Base-by-base conservation (phyloP, 192 early-diverging fungal species). In the Chytriomyces confervae region DNA sequence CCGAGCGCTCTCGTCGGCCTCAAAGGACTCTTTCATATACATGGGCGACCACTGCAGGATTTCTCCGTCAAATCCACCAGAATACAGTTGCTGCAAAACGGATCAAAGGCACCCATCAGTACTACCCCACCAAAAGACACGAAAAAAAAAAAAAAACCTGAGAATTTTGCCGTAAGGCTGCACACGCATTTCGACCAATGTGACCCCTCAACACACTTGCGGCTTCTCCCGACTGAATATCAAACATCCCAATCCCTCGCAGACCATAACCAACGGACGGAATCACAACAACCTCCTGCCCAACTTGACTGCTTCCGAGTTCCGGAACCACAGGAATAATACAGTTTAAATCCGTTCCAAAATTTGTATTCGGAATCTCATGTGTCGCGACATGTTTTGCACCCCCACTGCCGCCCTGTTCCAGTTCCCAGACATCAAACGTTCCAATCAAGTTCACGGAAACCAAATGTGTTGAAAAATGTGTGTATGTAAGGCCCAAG, bases 181-280 rank as follows among this genome's bases (percentile, higher is more conserved):
- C 84, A 66, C 92, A 92, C 1, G 83, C 83, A 18, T 87, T 77
- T 24, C 89, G 67, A 3, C 87, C 90, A 85, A 90, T 88, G 47
- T 93, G 89, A 7, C 91, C 91, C 48, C 82, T 80, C 24, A 96
- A 82, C 36, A 79, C 24, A 27, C 24, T 27, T 27, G 24, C 24
- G 74, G 61, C 86, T 86, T 80, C 63, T 0, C 93, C 95, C 1
- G 81, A 83, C 45, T 82, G 79, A 60, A 93, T 18, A 23, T 91
- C 89, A 72, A 89, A 88, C 36, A 89, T 84, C 7, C 89, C 70
- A 18, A 93, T 85, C 11, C 83, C 80, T 36, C 82, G 77, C 65
- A 85, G 82, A 0, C 50, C 48, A 50, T 9, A 7, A 16, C 69
- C 69, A 44, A 71, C 69, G 9, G 49, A 20, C 20, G 69, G 69